phyloP scores from a whole-genome alignment of 1,284 basidiomycete species.

The Coniferiporia sulphurascens region DNA sequence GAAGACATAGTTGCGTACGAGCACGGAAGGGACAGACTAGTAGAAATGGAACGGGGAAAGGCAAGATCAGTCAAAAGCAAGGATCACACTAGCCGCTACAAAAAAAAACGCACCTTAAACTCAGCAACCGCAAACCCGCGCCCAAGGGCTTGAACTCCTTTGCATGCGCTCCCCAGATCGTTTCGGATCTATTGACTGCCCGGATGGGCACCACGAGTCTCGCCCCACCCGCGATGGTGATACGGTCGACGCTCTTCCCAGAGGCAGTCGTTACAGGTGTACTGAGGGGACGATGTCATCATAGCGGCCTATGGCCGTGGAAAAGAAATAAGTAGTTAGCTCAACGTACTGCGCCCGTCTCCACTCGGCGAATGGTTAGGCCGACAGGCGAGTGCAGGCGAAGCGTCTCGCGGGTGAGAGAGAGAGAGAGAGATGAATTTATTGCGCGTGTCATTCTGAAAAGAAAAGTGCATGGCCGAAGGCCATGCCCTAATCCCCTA shows the following conservation, averaged over 20 bases:
- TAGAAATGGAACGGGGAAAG: too few species aligned
- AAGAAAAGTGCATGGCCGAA: too few species aligned
- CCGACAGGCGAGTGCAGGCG: conserved; percentile 15
- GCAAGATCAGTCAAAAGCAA: not conserved
- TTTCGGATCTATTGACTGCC: conserved; percentile 42
- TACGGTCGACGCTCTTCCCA: not conserved
- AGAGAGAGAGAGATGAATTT: too few species aligned
- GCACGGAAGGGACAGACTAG: conserved; percentile 11
- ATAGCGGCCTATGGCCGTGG: not conserved
- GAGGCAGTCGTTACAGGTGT: not conserved
- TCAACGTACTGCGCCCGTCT: conserved; percentile 24
- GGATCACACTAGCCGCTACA: not conserved
- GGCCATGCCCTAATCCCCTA: too few species aligned
- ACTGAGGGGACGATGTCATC: conserved; percentile 5
- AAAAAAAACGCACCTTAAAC: not conserved
- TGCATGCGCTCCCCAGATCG: conserved; percentile 42
- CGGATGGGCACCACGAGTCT: conserved; percentile 35
- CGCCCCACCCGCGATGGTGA: conserved; percentile 25
- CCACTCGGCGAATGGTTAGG: conserved; percentile 5
- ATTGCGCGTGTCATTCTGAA: too few species aligned
- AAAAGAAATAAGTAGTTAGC: not conserved
- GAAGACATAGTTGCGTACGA: conserved; percentile 21
- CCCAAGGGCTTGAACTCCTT: conserved; percentile 34
- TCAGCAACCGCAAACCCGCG: not conserved
- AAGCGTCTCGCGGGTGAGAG: conserved; percentile 17